Evolutionary conservation across 2,329 filamentous ascomycete species (phyloP).

Genomic region (Aspergillus tamarii): DNA sequence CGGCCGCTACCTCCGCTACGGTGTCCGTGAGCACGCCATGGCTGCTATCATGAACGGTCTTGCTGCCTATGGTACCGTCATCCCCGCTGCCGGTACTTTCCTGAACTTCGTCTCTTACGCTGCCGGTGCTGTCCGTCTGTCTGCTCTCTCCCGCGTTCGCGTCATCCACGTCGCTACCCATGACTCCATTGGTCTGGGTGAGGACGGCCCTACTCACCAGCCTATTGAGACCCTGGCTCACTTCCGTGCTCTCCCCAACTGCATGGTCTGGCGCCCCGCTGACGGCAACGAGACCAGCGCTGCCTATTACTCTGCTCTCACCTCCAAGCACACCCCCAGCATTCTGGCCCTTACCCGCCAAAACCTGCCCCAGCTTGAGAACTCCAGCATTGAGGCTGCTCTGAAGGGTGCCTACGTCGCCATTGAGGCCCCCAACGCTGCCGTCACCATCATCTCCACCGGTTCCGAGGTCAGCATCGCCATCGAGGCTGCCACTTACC

Average conservation of each 20-base stretch:
- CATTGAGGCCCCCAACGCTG: slow-evolving; percentile 79
- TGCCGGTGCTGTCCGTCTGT: slow-evolving; percentile 91
- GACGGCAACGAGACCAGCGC: slow-evolving; percentile 98
- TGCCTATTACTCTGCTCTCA: slow-evolving; percentile 94
- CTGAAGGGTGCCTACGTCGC: slow-evolving; percentile 95
- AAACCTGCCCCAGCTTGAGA: slow-evolving; percentile 97
- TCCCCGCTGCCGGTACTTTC: slow-evolving; percentile 95
- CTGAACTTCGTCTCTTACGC: slow-evolving; percentile 99
- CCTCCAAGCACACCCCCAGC: slow-evolving; percentile 84
- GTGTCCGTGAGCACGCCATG: slow-evolving; percentile 57
- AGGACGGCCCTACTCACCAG: slow-evolving; percentile 98
- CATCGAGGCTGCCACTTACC: slow-evolving; percentile 87
- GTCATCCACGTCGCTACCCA: slow-evolving; percentile 96
- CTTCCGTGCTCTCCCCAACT: slow-evolving; percentile 98
- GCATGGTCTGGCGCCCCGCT: slow-evolving; percentile 98
- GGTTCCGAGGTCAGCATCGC: slow-evolving; percentile 95
- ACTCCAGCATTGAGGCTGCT: slow-evolving; percentile 83
- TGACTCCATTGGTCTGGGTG: slow-evolving; percentile 98
- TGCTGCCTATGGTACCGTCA: slow-evolving; percentile 89
- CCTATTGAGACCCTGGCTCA: slow-evolving; percentile 97
- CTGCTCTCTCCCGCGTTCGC: slow-evolving; percentile 86
- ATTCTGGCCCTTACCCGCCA: slow-evolving; percentile 95
- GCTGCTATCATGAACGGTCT: slow-evolving; percentile 69
- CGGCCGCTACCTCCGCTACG: slow-evolving; percentile 75
- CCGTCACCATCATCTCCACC: slow-evolving; percentile 88